Evolutionary conservation across 345 rosid genomes (phyloP).

Genomic region (Populus pruinosa): DNA sequence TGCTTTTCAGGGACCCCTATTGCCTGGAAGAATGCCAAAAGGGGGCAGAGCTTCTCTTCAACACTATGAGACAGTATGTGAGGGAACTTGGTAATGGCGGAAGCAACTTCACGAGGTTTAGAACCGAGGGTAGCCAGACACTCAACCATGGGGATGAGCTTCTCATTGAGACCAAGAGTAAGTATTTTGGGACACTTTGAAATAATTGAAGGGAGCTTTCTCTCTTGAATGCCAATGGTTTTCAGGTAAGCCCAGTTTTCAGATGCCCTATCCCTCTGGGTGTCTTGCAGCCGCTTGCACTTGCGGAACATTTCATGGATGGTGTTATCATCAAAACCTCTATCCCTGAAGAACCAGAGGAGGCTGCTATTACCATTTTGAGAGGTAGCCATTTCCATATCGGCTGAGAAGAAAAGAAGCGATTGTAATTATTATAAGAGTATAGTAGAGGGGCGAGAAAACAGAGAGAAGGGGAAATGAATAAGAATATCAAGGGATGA

Average conservation of each 20-base stretch:
- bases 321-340: conserved; percentile 57
- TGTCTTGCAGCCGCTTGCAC: conserved; percentile 63
- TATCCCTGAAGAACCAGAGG: conserved; percentile 61
- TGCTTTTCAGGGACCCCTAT: conserved; percentile 68
- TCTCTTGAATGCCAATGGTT: conserved; percentile 60
- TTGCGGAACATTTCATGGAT: conserved; percentile 53
- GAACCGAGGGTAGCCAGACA: conserved; percentile 54
- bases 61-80: conserved; percentile 71
- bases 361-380: conserved; percentile 42
- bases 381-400: conserved; percentile 47
- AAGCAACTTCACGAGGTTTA: conserved; percentile 54
- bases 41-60: conserved; percentile 80
- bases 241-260: conserved; percentile 66
- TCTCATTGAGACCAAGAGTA: conserved; percentile 51
- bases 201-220: conserved; percentile 62
- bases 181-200: conserved; percentile 74
- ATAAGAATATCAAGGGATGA: neutral
- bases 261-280: conserved; percentile 53
- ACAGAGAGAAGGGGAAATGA: neutral
- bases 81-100: conserved; percentile 66
- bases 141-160: conserved; percentile 67
- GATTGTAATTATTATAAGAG: conserved; percentile 18
- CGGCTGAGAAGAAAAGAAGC: conserved; percentile 12
- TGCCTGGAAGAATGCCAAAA: conserved; percentile 76
- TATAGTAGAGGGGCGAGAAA: neutral